Evolutionary conservation across 768 basidiomycete genomes (phyloP).

Genomic region (Macrolepiota fuliginosa): DNA sequence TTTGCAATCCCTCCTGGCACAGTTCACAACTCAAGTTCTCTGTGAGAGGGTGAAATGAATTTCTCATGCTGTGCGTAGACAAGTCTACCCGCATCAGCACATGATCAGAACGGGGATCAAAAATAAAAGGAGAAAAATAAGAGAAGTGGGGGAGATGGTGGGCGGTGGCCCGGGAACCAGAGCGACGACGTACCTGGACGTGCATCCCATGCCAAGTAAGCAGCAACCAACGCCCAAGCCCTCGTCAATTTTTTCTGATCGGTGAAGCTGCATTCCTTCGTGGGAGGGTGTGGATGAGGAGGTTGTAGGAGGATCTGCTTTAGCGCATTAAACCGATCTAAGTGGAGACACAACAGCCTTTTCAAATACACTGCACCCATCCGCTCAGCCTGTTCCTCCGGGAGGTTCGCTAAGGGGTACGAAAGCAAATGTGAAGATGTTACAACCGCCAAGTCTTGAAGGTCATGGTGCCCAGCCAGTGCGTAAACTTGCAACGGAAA

Average conservation of each 20-base stretch:
- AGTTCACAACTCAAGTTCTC: slow-evolving; percentile 26
- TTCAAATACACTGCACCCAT: slow-evolving; percentile 37
- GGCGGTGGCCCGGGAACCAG: neutral
- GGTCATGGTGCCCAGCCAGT: slow-evolving; percentile 24
- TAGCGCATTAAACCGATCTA: slow-evolving; percentile 30
- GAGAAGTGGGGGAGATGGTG: neutral
- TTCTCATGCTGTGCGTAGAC: slow-evolving; percentile 24
- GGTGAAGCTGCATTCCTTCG: slow-evolving; percentile 24
- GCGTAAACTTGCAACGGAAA: slow-evolving; percentile 37
- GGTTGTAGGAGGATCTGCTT: slow-evolving; percentile 27
- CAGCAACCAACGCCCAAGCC: slow-evolving; percentile 36
- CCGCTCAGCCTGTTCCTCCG: slow-evolving; percentile 28
- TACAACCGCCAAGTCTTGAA: slow-evolving; percentile 35
- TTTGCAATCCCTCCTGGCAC: slow-evolving; percentile 24
- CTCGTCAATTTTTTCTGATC: slow-evolving; percentile 34
- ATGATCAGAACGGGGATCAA: neutral
- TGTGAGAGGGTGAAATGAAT: slow-evolving; percentile 23
- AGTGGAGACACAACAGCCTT: slow-evolving; percentile 33
- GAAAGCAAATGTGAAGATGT: slow-evolving; percentile 36
- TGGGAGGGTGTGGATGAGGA: slow-evolving; percentile 28
- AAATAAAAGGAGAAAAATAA: neutral
- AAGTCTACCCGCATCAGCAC: slow-evolving; percentile 21
- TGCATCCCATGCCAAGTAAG: slow-evolving; percentile 35
- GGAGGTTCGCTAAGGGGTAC: slow-evolving; percentile 24
- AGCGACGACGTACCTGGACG: slow-evolving; percentile 28